Evolutionary conservation across 306 rosid species (phyloP), one percentile per base, ranked within the genome.

Genomic region (Sophora flavescens): DNA sequence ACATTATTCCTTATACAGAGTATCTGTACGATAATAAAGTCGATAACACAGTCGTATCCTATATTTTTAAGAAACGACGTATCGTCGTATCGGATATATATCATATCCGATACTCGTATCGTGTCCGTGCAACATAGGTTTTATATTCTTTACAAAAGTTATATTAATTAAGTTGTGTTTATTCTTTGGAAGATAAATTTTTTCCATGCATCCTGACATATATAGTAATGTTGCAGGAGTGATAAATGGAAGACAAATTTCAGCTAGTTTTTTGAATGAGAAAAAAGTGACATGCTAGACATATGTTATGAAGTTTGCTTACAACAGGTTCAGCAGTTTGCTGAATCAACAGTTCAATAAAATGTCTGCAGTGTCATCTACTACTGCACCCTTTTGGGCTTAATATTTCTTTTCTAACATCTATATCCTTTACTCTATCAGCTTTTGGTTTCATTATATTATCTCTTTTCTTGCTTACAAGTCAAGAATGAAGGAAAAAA

Each of bases 211-310:
- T 72, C 38, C 75, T 85, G 57, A 75, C 63, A 70, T 74, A 62
- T 58, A n/a, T n/a, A n/a, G n/a, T 36, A 33, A 41, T 76, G 57
- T 69, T 88, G 83, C 97, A 92, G 97, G 98, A 89, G 91, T 57
- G 96, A 89, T 86, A 89, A 92, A 63, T 95, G 83, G n/a, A n/a
- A n/a, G n/a, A n/a, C n/a, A n/a, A n/a, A n/a, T 62, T 33, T 62
- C 14, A 33, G 48, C 22, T 22, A 11, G 26, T 72, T 39, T 64
- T 1, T 61, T 67, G 50, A 64, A 28, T 15, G 51, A 15, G 63
- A 82, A 54, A 75, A 44, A 36, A 44, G 7, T 16, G 30, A 12
- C 17, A 52, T 75, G 70, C 7, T 39, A 32, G 35, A 6, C 44
- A 10, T 52, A 10, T 54, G 64, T 76, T 45, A 76, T 70, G 58